Evolutionary conservation across 108 stramenopile genomes (phyloP), one percentile per base, ranked within the genome.

Genomic region (Chaetoceros muelleri): DNA sequence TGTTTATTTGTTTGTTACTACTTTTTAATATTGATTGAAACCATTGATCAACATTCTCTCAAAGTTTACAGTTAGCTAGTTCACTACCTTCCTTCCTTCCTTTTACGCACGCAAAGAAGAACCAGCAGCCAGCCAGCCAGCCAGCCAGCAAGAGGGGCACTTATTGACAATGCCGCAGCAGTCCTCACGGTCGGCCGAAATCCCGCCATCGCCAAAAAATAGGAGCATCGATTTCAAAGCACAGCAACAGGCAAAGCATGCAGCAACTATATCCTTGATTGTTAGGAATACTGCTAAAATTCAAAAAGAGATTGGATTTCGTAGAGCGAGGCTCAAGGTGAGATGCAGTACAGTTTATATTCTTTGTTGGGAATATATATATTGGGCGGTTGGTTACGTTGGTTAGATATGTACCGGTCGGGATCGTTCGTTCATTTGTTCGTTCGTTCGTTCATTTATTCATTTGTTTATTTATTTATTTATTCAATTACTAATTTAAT

Each of bases 211-310:
- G 34, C 34, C 34, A 40, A 40, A 40, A 40, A 40, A 13, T 5
- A 5, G 34, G 13, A 13, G 8, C 13, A 5, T 40, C 34, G 34
- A 40, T 40, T 40, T 40, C 34, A 40, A 40, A 40, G 34, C 34
- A 40, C 49, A 51, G 16, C 49, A 51, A 26, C 49, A 51, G 16
- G 49, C 49, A 26, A 5, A 51, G 25, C 49, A 51, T 16, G 16
- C 49, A 16, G 49, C 49, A 8, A 51, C 25, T 51, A 26, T 51
- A 26, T 51, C 49, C 16, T 16, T 51, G 5, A 26, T 51, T 26
- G 24, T 51, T 5, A 25, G 10, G 24, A 51, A 51, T 24, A 26
- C 49, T 8, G 25, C 10, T 16, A 24, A 26, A 25, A 24, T 51
- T 51, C 49, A 26, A 24, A 51, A 51, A 26, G 49, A 51, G 24